phyloP scores from a whole-genome alignment of 441 rosid species.

The Viola pubescens region DNA sequence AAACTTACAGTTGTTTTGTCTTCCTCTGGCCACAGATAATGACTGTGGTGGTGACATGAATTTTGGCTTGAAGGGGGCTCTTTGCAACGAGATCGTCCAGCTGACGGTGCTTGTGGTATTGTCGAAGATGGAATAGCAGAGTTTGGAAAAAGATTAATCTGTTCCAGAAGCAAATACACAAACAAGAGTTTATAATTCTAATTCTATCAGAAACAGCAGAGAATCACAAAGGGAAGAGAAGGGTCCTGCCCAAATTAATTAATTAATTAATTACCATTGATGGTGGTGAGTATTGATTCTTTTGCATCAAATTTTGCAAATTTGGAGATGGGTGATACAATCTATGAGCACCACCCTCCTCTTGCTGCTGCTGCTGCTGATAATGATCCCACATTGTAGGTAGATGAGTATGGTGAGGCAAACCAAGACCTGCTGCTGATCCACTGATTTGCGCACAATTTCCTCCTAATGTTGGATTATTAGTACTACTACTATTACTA shows the following conservation, averaged over 20 bases:
- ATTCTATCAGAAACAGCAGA: background rate
- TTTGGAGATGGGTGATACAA: slow-evolving; percentile 24
- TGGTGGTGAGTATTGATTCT: slow-evolving; percentile 28
- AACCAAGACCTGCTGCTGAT: slow-evolving; percentile 15
- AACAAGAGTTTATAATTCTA: background rate
- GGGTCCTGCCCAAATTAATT: background rate
- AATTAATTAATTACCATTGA: slow-evolving; percentile 22
- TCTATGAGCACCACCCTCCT: slow-evolving; percentile 18
- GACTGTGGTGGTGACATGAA: slow-evolving; percentile 19
- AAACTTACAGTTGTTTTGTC: slow-evolving; percentile 29
- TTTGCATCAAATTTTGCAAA: slow-evolving; percentile 17
- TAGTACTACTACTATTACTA: background rate
- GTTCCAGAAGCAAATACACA: background rate
- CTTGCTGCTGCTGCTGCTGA: background rate
- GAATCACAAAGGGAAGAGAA: background rate
- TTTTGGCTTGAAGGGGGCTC: slow-evolving; percentile 68
- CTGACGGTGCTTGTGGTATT: slow-evolving; percentile 19
- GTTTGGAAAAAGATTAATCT: slow-evolving; percentile 35
- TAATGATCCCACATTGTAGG: slow-evolving; percentile 23
- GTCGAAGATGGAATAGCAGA: slow-evolving; percentile 17
- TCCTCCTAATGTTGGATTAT: background rate
- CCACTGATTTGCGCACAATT: slow-evolving; percentile 15
- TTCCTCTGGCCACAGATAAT: slow-evolving; percentile 26
- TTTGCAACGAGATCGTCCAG: slow-evolving; percentile 31
- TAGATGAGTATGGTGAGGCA: slow-evolving; percentile 22